Evolutionary conservation across 345 rosid genomes (phyloP).

Genomic region (Eutrema heterophyllum): DNA sequence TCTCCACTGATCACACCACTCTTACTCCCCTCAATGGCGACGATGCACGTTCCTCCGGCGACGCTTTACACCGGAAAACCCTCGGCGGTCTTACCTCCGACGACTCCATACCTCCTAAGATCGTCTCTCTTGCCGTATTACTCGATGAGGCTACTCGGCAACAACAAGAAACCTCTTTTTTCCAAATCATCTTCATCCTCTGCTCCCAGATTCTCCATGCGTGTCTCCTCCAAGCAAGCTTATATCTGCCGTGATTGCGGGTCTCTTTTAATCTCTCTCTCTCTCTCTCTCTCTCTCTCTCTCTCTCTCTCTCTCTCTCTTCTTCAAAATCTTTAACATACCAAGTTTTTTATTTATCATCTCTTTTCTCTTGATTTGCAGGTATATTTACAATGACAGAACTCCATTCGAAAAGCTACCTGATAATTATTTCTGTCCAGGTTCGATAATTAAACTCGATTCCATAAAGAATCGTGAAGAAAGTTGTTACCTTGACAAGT

Average conservation of each 20-base stretch:
- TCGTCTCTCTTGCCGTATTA: conserved; percentile 54
- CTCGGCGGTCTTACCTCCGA: conserved; percentile 37
- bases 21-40: conserved; percentile 36
- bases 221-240: conserved; percentile 75
- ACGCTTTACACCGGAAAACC: conserved; percentile 12
- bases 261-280: conserved; percentile 24
- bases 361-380: conserved; percentile 22
- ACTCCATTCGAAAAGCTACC: conserved; percentile 81
- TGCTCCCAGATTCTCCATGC: conserved; percentile 66
- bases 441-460: conserved; percentile 20
- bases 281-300: background rate
- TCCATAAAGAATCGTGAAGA: background rate
- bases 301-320: background rate
- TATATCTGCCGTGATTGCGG: conserved; percentile 97
- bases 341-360: background rate
- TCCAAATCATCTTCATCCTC: conserved; percentile 27
- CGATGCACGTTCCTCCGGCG: conserved; percentile 29
- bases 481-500: background rate
- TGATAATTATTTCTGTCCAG: conserved; percentile 84
- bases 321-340: background rate
- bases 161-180: conserved; percentile 8
- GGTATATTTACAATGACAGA: conserved; percentile 83
- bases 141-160: conserved; percentile 32
- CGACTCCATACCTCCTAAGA: conserved; percentile 29
- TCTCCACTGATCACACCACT: conserved; percentile 5